Conservation (phyloP, 1,284 basidiomycete genomes). For the Pseudozyma thailandica region DNA sequence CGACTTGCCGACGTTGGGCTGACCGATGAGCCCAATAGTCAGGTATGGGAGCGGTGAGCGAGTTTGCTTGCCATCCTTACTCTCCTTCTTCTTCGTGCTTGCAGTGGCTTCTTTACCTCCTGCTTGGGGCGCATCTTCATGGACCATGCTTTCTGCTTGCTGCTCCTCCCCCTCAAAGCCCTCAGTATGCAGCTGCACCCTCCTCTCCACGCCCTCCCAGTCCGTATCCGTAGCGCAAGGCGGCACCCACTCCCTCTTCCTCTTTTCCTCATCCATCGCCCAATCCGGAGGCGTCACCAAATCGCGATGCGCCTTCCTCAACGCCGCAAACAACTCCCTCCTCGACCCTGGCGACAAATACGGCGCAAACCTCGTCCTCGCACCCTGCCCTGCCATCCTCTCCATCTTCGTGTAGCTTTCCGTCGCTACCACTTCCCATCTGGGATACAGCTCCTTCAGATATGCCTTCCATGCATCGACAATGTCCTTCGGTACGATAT, state of each 20-base stretch:
- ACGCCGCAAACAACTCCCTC: slow-evolving; percentile 73
- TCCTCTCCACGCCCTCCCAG: slow-evolving; percentile 47
- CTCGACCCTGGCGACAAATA: slow-evolving; percentile 44
- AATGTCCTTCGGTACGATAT: slow-evolving; percentile 47
- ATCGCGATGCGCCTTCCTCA: slow-evolving; percentile 77
- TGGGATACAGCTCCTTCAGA: slow-evolving; percentile 38
- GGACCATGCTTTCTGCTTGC: neutral
- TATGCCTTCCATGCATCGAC: slow-evolving; percentile 44
- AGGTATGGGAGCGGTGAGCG: slow-evolving; percentile 44
- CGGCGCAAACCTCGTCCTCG: slow-evolving; percentile 41
- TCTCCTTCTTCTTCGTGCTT: neutral
- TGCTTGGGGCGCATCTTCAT: neutral
- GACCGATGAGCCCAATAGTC: slow-evolving; percentile 70
- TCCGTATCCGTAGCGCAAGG: slow-evolving; percentile 54
- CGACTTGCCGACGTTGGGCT: slow-evolving; percentile 93
- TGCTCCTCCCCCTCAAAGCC: slow-evolving; percentile 7
- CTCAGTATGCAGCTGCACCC: slow-evolving; percentile 41
- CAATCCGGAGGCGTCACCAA: slow-evolving; percentile 77
- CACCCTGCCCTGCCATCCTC: slow-evolving; percentile 51
- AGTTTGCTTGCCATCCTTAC: slow-evolving; percentile 7
- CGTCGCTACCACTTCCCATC: slow-evolving; percentile 51
- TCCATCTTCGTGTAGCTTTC: slow-evolving; percentile 51
- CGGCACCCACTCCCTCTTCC: slow-evolving; percentile 77
- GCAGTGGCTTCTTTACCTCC: neutral
- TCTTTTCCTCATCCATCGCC: slow-evolving; percentile 72